Conservation (phyloP, 257 asterid genomes). For the Misopates orontium region DNA sequence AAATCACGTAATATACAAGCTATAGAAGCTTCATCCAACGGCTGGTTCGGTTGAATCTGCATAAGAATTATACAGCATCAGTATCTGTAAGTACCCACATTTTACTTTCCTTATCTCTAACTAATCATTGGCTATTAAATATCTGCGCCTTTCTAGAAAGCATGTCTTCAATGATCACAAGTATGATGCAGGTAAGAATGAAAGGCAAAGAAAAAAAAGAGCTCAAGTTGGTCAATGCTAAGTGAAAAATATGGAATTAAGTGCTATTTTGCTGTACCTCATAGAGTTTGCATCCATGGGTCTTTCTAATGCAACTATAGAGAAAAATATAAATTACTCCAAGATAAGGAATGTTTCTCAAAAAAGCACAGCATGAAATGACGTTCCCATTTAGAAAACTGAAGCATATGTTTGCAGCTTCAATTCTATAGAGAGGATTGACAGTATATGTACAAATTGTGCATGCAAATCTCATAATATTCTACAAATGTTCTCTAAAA, state of each 20-base stretch:
- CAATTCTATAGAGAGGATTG: too few relatives aligned
- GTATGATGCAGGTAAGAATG: neutral
- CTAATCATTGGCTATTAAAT: neutral
- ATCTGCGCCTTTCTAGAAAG: neutral
- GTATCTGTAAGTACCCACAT: neutral
- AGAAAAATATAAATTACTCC: neutral
- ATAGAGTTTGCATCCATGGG: slow-evolving; percentile 15
- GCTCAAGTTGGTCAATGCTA: slow-evolving; percentile 5
- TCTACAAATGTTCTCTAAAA: too few relatives aligned
- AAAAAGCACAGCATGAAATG: slow-evolving; percentile 4
- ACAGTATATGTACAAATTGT: too few relatives aligned
- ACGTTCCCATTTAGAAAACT: slow-evolving; percentile 9
- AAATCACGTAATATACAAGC: slow-evolving; percentile 92
- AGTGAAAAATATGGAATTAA: neutral
- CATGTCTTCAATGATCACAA: neutral
- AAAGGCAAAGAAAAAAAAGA: slow-evolving; percentile 7
- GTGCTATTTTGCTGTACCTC: slow-evolving; percentile 13
- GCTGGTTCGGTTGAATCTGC: slow-evolving; percentile 97
- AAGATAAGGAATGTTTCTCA: slow-evolving; percentile 14
- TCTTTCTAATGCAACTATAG: slow-evolving; percentile 15
- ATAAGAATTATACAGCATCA: slow-evolving; percentile 28
- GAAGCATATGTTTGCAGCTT: neutral
- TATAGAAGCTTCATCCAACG: slow-evolving; percentile 93
- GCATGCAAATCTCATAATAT: too few relatives aligned
- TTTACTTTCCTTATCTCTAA: neutral